Conservation (phyloP, 2,329 filamentous ascomycete genomes). For the Lecanicillium sp. region DNA sequence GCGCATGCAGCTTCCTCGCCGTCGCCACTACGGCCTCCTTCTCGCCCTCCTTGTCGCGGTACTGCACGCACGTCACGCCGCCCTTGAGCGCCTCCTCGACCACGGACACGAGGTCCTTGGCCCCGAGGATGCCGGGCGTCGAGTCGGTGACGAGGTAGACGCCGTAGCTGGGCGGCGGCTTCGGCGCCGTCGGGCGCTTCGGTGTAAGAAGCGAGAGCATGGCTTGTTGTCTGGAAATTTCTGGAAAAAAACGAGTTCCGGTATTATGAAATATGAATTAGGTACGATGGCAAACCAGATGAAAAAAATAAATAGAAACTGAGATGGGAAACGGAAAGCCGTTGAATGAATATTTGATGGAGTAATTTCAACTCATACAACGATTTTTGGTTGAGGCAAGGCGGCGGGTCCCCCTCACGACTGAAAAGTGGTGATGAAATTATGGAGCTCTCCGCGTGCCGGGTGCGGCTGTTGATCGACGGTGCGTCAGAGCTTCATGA, state of each 20-base stretch:
- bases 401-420: constrained; percentile 5
- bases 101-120: constrained; percentile 61
- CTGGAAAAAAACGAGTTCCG: not conserved
- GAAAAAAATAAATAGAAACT: too few species aligned
- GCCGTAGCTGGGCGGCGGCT: constrained; percentile 61
- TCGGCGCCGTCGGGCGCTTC: constrained; percentile 22
- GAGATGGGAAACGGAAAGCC: too few species aligned
- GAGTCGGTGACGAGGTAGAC: constrained; percentile 93
- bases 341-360: too few species aligned
- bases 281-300: too few species aligned
- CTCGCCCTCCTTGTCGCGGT: constrained; percentile 79
- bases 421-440: constrained; percentile 1
- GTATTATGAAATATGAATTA: not conserved
- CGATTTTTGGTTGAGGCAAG: not conserved
- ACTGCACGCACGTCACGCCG: constrained; percentile 82
- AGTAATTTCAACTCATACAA: not conserved
- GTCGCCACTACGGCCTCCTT: constrained; percentile 65
- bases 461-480: too few species aligned
- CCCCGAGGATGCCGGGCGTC: constrained; percentile 74
- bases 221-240: not conserved
- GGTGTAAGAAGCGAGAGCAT: constrained; percentile 3
- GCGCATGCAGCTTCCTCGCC: constrained; percentile 62
- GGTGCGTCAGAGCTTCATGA: too few species aligned
- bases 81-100: constrained; percentile 71
- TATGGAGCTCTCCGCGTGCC: constrained; percentile 2